Evolutionary conservation across 164 flowering plant species (phyloP), one percentile per base, ranked within the genome.

Genomic region (Piper betle): DNA sequence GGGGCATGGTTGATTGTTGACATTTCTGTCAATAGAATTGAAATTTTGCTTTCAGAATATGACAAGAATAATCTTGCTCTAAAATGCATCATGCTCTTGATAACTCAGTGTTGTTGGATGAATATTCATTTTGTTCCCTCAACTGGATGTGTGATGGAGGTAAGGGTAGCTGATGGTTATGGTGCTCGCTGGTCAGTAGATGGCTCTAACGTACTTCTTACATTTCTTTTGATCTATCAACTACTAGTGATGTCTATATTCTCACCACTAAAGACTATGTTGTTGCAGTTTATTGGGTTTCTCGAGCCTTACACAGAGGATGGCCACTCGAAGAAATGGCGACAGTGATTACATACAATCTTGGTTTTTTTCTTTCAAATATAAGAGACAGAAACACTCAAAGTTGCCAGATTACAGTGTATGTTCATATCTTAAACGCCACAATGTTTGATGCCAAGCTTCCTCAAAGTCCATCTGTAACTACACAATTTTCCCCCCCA

Each of bases 101-200:
- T 87, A 37, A 66, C 62, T 60, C 46, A 78, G 58, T 85, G 84
- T 73, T 74, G 82, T 64, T 87, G 94, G 97, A 62, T 80, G 72
- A 90, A 90, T 73, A 60, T 80, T 57, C 88, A 90, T 70, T 56
- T 75, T 59, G 82, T 79, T 61, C 83, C 74, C 74, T 90, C 88
- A 50, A 80, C 87, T 72, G 90, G 78, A 1, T 66, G 37, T 67
- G 91, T 86, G 25, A 81, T 85, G 61, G 97, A 90, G 78, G 80
- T 87, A 59, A 77, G 97, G 72, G 80, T 69, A 59, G 73, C 70
- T 62, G 79, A 78, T 52, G 92, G 97, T 57, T 84, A 85, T 74
- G 94, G 97, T 68, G 97, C 97, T 33, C 73, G 95, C 37, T 90
- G 97, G 97, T 84, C 87, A 54, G 62, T 54, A 64, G 87, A 87